Conservation (phyloP, 208 protist genomes). For the Wallacemonas sp. region DNA sequence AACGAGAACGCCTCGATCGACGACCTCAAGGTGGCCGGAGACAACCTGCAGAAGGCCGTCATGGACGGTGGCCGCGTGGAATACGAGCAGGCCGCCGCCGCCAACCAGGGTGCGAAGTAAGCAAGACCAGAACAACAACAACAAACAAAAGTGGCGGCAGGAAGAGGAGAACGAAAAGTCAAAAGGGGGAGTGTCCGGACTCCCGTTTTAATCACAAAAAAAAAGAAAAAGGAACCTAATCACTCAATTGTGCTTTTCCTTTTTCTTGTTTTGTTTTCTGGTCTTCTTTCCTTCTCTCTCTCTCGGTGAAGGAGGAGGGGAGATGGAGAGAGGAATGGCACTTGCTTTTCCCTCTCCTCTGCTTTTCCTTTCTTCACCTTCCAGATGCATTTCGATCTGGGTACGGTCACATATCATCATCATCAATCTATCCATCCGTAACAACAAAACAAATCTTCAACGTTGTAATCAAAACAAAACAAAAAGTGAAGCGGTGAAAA, state of each 20-base stretch:
- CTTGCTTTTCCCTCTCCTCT: neutral
- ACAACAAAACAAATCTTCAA: neutral
- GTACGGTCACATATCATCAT: too few species aligned
- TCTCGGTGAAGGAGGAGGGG: too few species aligned
- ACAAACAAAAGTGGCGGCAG: neutral
- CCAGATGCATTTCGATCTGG: too few species aligned
- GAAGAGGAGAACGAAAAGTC: too few species aligned
- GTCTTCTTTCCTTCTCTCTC: neutral
- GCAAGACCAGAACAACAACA: too few species aligned
- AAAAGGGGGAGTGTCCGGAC: too few species aligned
- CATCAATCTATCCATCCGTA: too few species aligned
- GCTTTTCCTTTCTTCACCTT: neutral
- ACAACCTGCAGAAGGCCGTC: slow-evolving; percentile 85
- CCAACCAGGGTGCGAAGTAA: slow-evolving; percentile 30
- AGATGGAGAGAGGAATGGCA: neutral
- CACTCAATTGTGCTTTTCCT: neutral
- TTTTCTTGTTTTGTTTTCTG: neutral
- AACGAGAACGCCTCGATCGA: slow-evolving; percentile 77
- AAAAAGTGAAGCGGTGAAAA: neutral
- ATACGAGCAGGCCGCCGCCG: slow-evolving; percentile 74
- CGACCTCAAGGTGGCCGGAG: slow-evolving; percentile 46
- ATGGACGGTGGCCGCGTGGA: slow-evolving; percentile 80
- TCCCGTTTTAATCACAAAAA: too few species aligned
- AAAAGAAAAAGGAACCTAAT: neutral
- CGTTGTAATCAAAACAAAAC: neutral